phyloP scores from a whole-genome alignment of 345 rosid species.

The Jatropha curcas region DNA sequence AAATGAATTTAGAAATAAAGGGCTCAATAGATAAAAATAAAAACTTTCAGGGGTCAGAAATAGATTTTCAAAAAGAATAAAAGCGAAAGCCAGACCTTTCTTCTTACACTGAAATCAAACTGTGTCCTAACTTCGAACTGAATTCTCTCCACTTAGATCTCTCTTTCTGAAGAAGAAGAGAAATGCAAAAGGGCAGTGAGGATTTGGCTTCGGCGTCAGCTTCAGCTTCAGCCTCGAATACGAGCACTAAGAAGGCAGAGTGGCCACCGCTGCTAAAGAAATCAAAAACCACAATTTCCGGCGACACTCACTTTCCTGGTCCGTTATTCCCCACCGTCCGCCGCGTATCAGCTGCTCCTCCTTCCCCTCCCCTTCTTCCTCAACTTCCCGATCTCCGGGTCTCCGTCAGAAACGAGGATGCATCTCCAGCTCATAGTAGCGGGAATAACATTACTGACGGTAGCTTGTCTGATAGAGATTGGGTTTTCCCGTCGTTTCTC shows the following conservation, averaged over 20 bases:
- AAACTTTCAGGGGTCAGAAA: too few species aligned
- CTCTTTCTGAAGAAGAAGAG: too few species aligned
- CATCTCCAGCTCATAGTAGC: constrained; percentile 9
- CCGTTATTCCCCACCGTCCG: constrained; percentile 63
- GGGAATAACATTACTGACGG: not conserved
- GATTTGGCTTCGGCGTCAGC: not conserved
- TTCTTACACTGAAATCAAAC: not conserved
- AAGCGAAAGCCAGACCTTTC: not conserved
- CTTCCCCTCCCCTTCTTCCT: constrained; percentile 17
- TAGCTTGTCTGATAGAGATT: constrained; percentile 40
- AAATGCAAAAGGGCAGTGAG: constrained; percentile 1
- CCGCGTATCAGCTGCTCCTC: constrained; percentile 34
- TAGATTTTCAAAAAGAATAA: not conserved
- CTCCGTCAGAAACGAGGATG: constrained; percentile 22
- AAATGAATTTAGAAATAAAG: too few species aligned
- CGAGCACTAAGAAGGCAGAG: constrained; percentile 38
- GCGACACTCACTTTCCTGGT: constrained; percentile 52
- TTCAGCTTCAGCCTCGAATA: not conserved
- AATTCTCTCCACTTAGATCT: not conserved
- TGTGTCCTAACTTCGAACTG: too few species aligned
- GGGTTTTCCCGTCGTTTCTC: constrained; percentile 63
- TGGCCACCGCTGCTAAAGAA: constrained; percentile 57
- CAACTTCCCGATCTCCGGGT: constrained; percentile 39
- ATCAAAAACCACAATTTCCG: constrained; percentile 34
- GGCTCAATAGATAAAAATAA: too few species aligned